These are phyloP conservation scores for Agaricus subrufescens DNA, from an alignment of 768 basidiomycete genomes.

Conservation along the genomic window DNA sequence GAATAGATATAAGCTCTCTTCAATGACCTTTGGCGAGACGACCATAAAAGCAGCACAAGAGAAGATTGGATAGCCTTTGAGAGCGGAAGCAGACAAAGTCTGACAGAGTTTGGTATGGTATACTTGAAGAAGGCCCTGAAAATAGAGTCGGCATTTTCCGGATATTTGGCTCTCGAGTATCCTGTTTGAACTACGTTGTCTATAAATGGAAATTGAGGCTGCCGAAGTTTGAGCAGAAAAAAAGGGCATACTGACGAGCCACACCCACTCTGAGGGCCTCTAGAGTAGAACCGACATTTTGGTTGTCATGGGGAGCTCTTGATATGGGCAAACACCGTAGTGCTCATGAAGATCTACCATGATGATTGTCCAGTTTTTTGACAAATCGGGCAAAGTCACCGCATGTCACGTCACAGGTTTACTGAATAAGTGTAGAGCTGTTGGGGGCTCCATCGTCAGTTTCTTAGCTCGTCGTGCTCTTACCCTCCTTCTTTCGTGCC, in stretches of 20 bases:
- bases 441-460: constrained; percentile 6
- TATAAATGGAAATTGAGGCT: constrained; percentile 24
- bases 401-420: constrained; percentile 12
- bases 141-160: background rate
- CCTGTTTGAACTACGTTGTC: constrained; percentile 29
- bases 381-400: constrained; percentile 9
- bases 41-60: too few relatives aligned
- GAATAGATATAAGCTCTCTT: too few relatives aligned
- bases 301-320: background rate
- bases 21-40: too few relatives aligned
- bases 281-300: background rate
- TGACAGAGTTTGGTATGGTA: background rate
- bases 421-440: constrained; percentile 1
- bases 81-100: background rate
- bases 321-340: background rate
- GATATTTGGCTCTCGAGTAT: background rate
- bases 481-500: background rate
- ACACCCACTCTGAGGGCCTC: background rate
- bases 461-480: background rate
- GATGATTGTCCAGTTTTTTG: constrained; percentile 5
- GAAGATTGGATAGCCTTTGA: background rate
- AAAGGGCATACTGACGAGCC: background rate
- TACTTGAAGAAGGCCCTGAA: background rate
- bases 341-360: background rate
- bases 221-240: background rate